Conservation (phyloP, 2,329 filamentous ascomycete species). For the Daldinia eschscholtzii region DNA sequence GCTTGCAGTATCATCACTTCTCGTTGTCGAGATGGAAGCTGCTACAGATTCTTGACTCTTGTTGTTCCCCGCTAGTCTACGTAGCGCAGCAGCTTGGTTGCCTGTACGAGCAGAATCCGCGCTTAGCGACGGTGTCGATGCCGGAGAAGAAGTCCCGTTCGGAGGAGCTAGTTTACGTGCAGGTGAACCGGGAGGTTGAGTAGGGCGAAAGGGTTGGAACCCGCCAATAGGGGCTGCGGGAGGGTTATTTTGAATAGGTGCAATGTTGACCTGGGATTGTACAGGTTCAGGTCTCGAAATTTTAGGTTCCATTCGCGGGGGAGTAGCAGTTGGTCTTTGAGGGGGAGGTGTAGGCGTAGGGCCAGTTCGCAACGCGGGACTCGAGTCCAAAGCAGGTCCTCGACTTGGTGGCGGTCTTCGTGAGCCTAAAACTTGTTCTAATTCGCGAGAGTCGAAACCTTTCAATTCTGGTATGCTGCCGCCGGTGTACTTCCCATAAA, state of each 20-base stretch:
- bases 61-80: constrained; percentile 64
- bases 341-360: constrained; percentile 44
- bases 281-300: constrained; percentile 42
- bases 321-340: constrained; percentile 32
- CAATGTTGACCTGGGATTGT: constrained; percentile 33
- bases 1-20: constrained; percentile 66
- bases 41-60: constrained; percentile 70
- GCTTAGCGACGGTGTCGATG: constrained; percentile 55
- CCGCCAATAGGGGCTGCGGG: constrained; percentile 37
- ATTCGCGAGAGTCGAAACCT: constrained; percentile 85
- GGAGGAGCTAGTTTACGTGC: constrained; percentile 54
- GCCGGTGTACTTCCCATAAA: constrained; percentile 95
- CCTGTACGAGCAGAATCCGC: constrained; percentile 62
- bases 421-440: constrained; percentile 78
- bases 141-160: constrained; percentile 62
- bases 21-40: constrained; percentile 59
- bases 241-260: constrained; percentile 35
- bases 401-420: constrained; percentile 57
- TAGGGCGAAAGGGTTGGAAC: constrained; percentile 43
- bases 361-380: constrained; percentile 47
- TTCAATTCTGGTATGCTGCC: constrained; percentile 82
- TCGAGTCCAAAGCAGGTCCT: constrained; percentile 45
- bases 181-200: constrained; percentile 45
- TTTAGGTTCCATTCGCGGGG: constrained; percentile 43
- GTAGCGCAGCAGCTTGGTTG: constrained; percentile 58